Conservation (phyloP, 108 stramenopile genomes). For the Cyclotella cryptica region DNA sequence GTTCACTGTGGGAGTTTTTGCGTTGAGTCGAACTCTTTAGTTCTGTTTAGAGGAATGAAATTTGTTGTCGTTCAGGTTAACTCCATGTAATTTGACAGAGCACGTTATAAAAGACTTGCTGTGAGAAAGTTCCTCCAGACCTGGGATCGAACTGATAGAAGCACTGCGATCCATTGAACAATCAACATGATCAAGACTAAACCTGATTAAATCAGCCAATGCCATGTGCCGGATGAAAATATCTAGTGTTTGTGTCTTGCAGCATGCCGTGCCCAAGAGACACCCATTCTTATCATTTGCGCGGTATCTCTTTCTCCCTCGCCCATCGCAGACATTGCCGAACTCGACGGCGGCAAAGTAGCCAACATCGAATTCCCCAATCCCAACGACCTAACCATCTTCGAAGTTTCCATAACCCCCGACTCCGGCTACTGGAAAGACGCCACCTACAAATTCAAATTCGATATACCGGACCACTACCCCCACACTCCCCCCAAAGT, state of each 20-base stretch:
- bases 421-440: conserved; percentile 96
- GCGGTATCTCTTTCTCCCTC: background rate
- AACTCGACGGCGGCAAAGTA: conserved; percentile 98
- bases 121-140: too few relatives aligned
- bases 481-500: conserved; percentile 99
- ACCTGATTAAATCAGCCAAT: too few relatives aligned
- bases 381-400: conserved; percentile 95
- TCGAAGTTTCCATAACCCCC: conserved; percentile 89
- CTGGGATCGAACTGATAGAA: too few relatives aligned
- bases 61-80: background rate
- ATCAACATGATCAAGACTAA: too few relatives aligned
- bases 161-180: background rate
- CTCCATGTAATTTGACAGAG: background rate
- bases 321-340: conserved; percentile 89
- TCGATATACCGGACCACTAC: conserved; percentile 95
- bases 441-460: conserved; percentile 94
- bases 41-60: background rate
- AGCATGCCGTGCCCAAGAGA: background rate
- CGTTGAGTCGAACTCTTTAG: background rate
- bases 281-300: background rate
- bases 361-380: conserved; percentile 95
- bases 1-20: background rate
- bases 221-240: too few relatives aligned
- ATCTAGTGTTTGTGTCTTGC: too few relatives aligned
- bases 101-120: too few relatives aligned